Evolutionary conservation across 352 stramenopile genomes (phyloP).

Genomic region (Globisporangium megalacanthum): DNA sequence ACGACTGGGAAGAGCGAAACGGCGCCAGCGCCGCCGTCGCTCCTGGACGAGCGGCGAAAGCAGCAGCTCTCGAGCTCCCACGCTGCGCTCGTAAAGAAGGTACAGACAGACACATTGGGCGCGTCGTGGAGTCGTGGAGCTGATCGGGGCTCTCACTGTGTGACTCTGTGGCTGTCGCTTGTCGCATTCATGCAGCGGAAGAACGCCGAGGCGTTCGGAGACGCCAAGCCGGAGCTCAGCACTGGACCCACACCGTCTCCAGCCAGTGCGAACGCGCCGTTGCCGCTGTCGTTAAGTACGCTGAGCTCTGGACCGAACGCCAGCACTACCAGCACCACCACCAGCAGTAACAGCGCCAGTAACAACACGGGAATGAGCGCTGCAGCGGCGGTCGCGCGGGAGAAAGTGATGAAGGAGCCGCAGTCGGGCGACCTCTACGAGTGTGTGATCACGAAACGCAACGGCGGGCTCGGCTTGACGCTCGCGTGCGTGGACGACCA

Average conservation of each 20-base stretch:
- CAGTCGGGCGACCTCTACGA: conserved; percentile 80
- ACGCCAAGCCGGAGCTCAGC: conserved; percentile 28
- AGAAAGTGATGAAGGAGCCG: conserved; percentile 82
- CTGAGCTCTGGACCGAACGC: conserved; percentile 20
- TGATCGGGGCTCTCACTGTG: too few relatives aligned
- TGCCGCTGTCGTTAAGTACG: conserved; percentile 14
- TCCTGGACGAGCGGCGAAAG: conserved; percentile 23
- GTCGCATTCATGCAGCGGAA: conserved; percentile 31
- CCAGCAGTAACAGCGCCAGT: conserved; percentile 17
- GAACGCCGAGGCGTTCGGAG: conserved; percentile 37
- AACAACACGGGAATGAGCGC: conserved; percentile 17
- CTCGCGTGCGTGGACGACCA: conserved; percentile 79
- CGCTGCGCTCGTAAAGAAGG: conserved; percentile 29
- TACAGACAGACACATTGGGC: too few relatives aligned
- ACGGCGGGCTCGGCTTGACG: conserved; percentile 66
- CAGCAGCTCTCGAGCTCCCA: conserved; percentile 14
- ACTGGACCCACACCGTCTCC: conserved; percentile 12
- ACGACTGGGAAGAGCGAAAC: conserved; percentile 6
- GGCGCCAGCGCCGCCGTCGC: conserved; percentile 4
- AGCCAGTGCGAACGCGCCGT: neutral
- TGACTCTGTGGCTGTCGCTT: neutral
- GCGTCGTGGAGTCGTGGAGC: too few relatives aligned
- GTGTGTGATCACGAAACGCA: conserved; percentile 79
- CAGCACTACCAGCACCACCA: conserved; percentile 27
- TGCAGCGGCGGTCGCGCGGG: conserved; percentile 33